These are phyloP conservation scores for Chaetomium tenue DNA, from an alignment of 495 filamentous ascomycete species.

Conservation along the genomic window DNA sequence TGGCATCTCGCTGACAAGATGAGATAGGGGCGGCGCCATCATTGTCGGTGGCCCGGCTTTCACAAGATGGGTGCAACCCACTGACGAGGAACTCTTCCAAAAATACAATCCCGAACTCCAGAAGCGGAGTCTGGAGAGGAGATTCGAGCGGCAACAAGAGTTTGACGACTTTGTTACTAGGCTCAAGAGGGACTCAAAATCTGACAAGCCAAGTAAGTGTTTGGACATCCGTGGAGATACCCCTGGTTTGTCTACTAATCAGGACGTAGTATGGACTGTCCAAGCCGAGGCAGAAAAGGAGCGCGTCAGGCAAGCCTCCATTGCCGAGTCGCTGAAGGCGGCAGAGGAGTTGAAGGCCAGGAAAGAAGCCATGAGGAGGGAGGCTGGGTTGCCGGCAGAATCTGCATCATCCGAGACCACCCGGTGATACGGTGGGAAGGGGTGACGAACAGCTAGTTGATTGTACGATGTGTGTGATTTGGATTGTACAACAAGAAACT, in stretches of 20 bases:
- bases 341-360: conserved; percentile 61
- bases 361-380: conserved; percentile 58
- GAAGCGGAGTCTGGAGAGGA: conserved; percentile 71
- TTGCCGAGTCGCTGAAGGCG: conserved; percentile 45
- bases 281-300: conserved; percentile 60
- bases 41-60: conserved; percentile 83
- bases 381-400: conserved; percentile 38
- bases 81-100: conserved; percentile 88
- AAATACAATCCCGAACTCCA: conserved; percentile 92
- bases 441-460: too few species aligned
- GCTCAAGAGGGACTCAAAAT: conserved; percentile 86
- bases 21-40: conserved; percentile 60
- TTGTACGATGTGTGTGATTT: conserved; percentile 12
- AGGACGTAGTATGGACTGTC: conserved; percentile 63
- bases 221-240: not conserved
- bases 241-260: not conserved
- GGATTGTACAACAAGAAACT: conserved; percentile 6
- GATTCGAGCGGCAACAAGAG: conserved; percentile 71
- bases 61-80: conserved; percentile 74
- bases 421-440: not conserved
- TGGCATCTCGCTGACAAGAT: conserved; percentile 16
- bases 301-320: conserved; percentile 48
- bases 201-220: conserved; percentile 69
- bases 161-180: conserved; percentile 81
- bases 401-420: conserved; percentile 4